phyloP scores from a whole-genome alignment of 78 protist species.

The Acrasis kona region DNA sequence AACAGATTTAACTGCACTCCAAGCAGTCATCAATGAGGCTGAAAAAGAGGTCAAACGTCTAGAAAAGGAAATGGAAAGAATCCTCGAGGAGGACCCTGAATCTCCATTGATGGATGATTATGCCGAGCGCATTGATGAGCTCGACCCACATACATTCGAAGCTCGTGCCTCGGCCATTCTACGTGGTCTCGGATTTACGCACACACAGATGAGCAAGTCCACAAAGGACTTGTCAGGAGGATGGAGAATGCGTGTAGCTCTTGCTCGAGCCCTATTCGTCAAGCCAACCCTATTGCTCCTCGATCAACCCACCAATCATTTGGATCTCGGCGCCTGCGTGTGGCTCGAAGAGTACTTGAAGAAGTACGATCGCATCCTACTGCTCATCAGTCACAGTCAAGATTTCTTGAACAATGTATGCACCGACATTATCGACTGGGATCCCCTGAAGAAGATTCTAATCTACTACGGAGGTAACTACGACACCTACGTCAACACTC shows the following conservation, averaged over 20 bases:
- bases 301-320: constrained; percentile 93
- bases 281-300: constrained; percentile 62
- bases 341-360: constrained; percentile 53
- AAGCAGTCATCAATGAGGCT: too few relatives aligned
- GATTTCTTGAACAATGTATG: constrained; percentile 77
- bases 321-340: constrained; percentile 51
- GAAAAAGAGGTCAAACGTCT: constrained; percentile 46
- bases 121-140: constrained; percentile 16
- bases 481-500: constrained; percentile 55
- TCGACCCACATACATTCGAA: constrained; percentile 18
- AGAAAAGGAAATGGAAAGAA: constrained; percentile 31
- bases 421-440: constrained; percentile 61
- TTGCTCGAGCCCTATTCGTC: constrained; percentile 67
- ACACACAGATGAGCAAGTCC: constrained; percentile 19
- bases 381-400: constrained; percentile 78
- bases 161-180: constrained; percentile 27
- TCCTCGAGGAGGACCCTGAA: constrained; percentile 21
- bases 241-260: constrained; percentile 74
- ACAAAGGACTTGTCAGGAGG: constrained; percentile 68
- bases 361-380: constrained; percentile 32
- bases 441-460: constrained; percentile 44
- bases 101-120: constrained; percentile 22
- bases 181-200: constrained; percentile 69
- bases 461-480: constrained; percentile 74
- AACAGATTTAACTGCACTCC: too few relatives aligned